Conservation (phyloP, 495 filamentous ascomycete species). For the Aspergillus asperescens region DNA sequence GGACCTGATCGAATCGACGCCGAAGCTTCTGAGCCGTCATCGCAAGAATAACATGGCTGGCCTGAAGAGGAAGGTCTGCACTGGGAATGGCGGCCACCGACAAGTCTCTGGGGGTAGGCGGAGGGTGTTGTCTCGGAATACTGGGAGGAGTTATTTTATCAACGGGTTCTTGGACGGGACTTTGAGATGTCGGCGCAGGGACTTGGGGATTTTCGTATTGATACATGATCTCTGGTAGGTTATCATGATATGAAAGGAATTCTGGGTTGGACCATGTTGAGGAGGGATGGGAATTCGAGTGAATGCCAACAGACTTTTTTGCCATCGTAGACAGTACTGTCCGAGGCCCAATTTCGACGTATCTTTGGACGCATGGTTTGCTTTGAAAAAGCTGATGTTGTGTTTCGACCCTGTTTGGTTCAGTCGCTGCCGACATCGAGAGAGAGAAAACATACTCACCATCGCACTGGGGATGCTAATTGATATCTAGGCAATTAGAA, state of each 20-base stretch:
- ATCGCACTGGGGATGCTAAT: conserved; percentile 96
- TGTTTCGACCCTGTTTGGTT: conserved; percentile 67
- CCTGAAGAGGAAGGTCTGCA: conserved; percentile 11
- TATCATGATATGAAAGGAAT: conserved; percentile 18
- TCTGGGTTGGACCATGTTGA: conserved; percentile 5
- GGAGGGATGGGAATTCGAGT: conserved; percentile 78
- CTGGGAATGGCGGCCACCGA: not conserved
- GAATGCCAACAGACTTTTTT: conserved; percentile 83
- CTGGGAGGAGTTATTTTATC: not conserved
- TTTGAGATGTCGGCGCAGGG: not conserved
- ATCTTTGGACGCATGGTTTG: conserved; percentile 76
- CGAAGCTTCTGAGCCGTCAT: conserved; percentile 24
- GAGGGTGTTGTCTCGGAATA: not conserved
- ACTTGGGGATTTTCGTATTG: conserved; percentile 1
- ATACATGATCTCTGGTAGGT: conserved; percentile 13
- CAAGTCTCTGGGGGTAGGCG: not conserved
- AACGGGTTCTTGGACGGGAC: not conserved
- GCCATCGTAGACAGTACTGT: conserved; percentile 97
- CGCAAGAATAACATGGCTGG: conserved; percentile 17
- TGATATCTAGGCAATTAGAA: conserved; percentile 56
- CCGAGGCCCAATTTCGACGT: conserved; percentile 94
- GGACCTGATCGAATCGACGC: conserved; percentile 20
- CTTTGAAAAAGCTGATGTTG: conserved; percentile 61
- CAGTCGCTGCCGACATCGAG: not conserved
- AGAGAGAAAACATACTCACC: conserved; percentile 26